phyloP scores from a whole-genome alignment of 495 filamentous ascomycete species.

The Immersiella caudata region DNA sequence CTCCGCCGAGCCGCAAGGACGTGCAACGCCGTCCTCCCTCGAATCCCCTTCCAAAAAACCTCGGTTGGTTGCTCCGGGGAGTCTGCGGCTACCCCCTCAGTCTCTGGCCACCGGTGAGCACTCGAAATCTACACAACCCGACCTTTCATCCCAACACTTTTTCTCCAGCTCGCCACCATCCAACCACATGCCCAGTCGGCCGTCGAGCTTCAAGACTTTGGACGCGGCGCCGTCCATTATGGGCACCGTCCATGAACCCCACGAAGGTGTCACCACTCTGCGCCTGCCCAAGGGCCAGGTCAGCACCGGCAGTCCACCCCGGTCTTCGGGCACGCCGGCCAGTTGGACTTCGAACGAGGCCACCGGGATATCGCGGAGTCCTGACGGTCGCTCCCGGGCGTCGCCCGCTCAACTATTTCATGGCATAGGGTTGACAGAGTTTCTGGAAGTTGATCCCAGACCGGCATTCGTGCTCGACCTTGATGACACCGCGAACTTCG shows the following conservation, averaged over 20 bases:
- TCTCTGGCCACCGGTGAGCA: slow-evolving; percentile 22
- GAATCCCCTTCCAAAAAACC: slow-evolving; percentile 33
- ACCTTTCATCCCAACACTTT: slow-evolving; percentile 56
- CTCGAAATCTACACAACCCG: slow-evolving; percentile 31
- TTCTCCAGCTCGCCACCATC: slow-evolving; percentile 51
- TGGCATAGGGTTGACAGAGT: slow-evolving; percentile 62
- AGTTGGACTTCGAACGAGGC: slow-evolving; percentile 50
- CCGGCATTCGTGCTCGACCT: slow-evolving; percentile 71
- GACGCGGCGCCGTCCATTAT: slow-evolving; percentile 63
- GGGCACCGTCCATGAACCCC: slow-evolving; percentile 51
- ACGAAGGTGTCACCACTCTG: slow-evolving; percentile 63
- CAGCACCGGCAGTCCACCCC: slow-evolving; percentile 49
- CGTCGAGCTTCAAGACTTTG: slow-evolving; percentile 48
- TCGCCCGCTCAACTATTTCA: slow-evolving; percentile 53
- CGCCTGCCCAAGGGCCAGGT: slow-evolving; percentile 64
- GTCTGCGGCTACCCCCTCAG: slow-evolving; percentile 32
- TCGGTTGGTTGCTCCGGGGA: slow-evolving; percentile 33
- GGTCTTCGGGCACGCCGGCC: slow-evolving; percentile 53
- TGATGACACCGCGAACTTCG: slow-evolving; percentile 53
- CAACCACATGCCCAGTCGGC: slow-evolving; percentile 50
- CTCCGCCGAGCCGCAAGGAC: background rate
- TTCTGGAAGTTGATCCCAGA: slow-evolving; percentile 67
- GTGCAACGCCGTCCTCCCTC: slow-evolving; percentile 6
- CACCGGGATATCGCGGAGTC: slow-evolving; percentile 40
- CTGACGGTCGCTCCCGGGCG: slow-evolving; percentile 44